These are phyloP conservation scores for Colletotrichum tropicicola DNA, from an alignment of 2,329 filamentous ascomycete species.

Conservation along the genomic window DNA sequence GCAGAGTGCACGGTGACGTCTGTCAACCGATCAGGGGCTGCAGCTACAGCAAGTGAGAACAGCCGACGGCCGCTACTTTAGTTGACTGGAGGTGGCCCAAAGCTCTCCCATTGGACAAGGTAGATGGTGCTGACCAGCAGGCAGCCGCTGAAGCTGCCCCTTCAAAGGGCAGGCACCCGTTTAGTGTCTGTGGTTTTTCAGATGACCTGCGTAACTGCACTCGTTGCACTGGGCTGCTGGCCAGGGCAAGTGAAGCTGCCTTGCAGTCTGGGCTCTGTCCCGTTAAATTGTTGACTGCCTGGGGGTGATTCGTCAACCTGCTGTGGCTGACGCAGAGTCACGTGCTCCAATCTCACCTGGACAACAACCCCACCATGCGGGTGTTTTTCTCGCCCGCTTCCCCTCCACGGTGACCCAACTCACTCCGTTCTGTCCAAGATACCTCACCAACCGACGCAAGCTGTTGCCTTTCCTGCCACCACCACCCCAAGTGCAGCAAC, in stretches of 20 bases:
- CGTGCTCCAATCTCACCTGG: slow-evolving; percentile 32
- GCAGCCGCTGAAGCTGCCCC: slow-evolving; percentile 1
- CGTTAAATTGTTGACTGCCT: slow-evolving; percentile 3
- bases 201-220: neutral
- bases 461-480: slow-evolving; percentile 30
- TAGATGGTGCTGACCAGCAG: slow-evolving; percentile 5
- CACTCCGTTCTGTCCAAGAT: slow-evolving; percentile 30
- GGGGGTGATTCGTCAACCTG: slow-evolving; percentile 31
- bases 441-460: slow-evolving; percentile 30
- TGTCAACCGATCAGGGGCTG: neutral
- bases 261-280: neutral
- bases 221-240: neutral
- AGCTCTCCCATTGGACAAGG: neutral
- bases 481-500: slow-evolving; percentile 27
- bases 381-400: slow-evolving; percentile 34
- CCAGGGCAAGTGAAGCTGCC: neutral
- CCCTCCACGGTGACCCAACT: slow-evolving; percentile 32
- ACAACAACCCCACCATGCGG: slow-evolving; percentile 34
- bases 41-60: neutral
- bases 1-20: slow-evolving; percentile 10
- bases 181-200: neutral
- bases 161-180: neutral
- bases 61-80: slow-evolving; percentile 5
- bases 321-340: slow-evolving; percentile 31
- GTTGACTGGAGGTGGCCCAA: slow-evolving; percentile 5